Conservation (phyloP, 2,329 filamentous ascomycete genomes). For the Alternaria alternata region DNA sequence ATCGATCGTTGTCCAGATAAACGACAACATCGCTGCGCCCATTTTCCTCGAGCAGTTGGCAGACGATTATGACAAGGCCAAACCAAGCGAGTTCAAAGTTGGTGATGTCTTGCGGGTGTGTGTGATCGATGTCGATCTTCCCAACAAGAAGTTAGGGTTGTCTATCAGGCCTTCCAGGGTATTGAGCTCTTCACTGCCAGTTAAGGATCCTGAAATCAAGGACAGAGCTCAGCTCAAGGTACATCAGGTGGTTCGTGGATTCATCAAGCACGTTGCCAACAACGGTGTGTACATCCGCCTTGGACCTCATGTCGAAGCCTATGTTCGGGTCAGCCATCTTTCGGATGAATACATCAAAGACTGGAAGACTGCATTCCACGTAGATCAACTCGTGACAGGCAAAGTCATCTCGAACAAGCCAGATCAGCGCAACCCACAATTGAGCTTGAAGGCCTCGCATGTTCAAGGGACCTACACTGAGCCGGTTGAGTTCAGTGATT, state of each 20-base stretch:
- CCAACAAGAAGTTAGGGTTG: conserved; percentile 84
- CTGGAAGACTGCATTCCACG: conserved; percentile 88
- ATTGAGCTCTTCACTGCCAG: conserved; percentile 80
- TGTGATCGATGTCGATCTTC: conserved; percentile 77
- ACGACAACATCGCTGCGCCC: conserved; percentile 78
- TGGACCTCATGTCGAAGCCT: conserved; percentile 80
- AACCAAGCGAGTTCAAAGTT: conserved; percentile 77
- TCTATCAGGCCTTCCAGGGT: conserved; percentile 88
- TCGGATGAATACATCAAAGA: conserved; percentile 93
- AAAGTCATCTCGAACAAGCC: conserved; percentile 78
- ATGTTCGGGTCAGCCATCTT: conserved; percentile 85
- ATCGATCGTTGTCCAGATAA: conserved; percentile 84
- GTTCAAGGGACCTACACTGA: conserved; percentile 81
- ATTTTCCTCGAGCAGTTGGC: conserved; percentile 83
- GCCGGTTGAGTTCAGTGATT: conserved; percentile 75
- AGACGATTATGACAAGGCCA: conserved; percentile 85
- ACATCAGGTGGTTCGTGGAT: conserved; percentile 86
- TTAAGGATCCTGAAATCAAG: conserved; percentile 82
- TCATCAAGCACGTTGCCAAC: conserved; percentile 88
- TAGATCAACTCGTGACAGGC: conserved; percentile 90
- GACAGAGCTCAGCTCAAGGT: conserved; percentile 74
- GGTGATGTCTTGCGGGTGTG: conserved; percentile 90
- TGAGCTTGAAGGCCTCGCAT: conserved; percentile 86
- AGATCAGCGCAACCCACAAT: conserved; percentile 74
- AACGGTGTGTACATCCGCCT: conserved; percentile 88